A percentile compares a stretch with the other conserved stretches of the same genome.
These are phyloP conservation scores for Mycena amicta DNA, from an alignment of 768 basidiomycete genomes.

Conservation along the genomic window DNA sequence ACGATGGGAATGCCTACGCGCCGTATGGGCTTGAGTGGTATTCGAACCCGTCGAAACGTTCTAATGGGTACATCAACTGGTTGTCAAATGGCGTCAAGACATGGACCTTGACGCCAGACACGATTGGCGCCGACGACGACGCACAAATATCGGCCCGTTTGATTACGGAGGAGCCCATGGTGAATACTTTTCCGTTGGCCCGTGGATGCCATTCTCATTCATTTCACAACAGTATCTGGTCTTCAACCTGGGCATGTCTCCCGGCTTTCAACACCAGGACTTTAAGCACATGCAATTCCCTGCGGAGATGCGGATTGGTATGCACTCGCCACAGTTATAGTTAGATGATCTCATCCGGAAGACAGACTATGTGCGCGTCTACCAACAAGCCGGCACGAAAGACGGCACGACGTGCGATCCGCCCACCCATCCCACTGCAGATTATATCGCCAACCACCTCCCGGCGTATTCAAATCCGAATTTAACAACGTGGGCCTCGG, in stretches of 20 bases:
- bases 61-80: constrained; percentile 57
- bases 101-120: constrained; percentile 58
- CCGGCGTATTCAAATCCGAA: constrained; percentile 78
- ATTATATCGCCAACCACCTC: constrained; percentile 62
- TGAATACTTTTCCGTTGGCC: too few relatives aligned
- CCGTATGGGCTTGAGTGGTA: constrained; percentile 66
- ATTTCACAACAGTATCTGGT: constrained; percentile 64
- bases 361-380: constrained; percentile 83
- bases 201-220: constrained; percentile 1
- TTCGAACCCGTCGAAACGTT: constrained; percentile 50
- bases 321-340: not conserved
- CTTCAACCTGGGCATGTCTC: constrained; percentile 82
- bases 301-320: constrained; percentile 64
- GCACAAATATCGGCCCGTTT: constrained; percentile 54
- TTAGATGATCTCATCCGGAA: not conserved
- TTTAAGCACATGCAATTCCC: constrained; percentile 78
- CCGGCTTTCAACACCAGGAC: constrained; percentile 74
- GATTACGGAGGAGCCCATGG: constrained; percentile 77
- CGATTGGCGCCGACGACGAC: constrained; percentile 54
- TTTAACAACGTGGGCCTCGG: constrained; percentile 45
- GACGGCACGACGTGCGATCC: constrained; percentile 83
- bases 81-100: constrained; percentile 53
- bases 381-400: constrained; percentile 74
- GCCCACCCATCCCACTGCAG: constrained; percentile 69
- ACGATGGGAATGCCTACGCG: constrained; percentile 45